A percentile compares a stretch with the other conserved stretches of the same genome.
These are phyloP conservation scores for Hysterium pulicare DNA, from an alignment of 2,329 filamentous ascomycete species.

Conservation along the genomic window DNA sequence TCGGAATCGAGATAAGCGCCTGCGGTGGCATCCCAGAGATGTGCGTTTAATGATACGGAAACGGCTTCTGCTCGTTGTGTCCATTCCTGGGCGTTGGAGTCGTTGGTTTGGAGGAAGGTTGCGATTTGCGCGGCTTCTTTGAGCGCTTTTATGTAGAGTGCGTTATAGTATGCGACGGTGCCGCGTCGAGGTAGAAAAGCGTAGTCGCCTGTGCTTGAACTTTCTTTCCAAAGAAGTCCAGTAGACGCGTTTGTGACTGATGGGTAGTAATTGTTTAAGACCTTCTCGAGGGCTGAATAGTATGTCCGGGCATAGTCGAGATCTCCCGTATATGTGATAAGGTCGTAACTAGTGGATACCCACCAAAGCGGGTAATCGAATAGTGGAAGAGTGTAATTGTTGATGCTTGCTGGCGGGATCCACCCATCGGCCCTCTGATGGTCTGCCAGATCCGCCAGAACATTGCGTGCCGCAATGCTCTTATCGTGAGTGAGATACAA, in stretches of 20 bases:
- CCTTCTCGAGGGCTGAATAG: neutral
- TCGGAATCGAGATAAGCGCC: neutral
- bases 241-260: neutral
- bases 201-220: neutral
- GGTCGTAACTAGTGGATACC: neutral
- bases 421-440: conserved; percentile 3
- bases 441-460: conserved; percentile 1
- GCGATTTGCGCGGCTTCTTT: neutral
- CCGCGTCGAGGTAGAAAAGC: conserved; percentile 1
- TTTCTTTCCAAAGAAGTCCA: neutral
- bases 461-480: neutral
- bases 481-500: neutral
- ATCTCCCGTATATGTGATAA: neutral
- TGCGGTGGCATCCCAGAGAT: conserved; percentile 1
- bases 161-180: conserved; percentile 1
- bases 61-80: neutral
- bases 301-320: neutral
- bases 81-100: neutral
- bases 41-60: neutral
- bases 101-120: neutral
- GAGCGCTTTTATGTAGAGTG: conserved; percentile 1
- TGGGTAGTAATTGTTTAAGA: neutral
- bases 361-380: conserved; percentile 2
- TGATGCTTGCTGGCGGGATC: conserved; percentile 1
- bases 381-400: neutral